Conservation (phyloP, 176 grass and related monocot species). For the Zoysia pacifica region DNA sequence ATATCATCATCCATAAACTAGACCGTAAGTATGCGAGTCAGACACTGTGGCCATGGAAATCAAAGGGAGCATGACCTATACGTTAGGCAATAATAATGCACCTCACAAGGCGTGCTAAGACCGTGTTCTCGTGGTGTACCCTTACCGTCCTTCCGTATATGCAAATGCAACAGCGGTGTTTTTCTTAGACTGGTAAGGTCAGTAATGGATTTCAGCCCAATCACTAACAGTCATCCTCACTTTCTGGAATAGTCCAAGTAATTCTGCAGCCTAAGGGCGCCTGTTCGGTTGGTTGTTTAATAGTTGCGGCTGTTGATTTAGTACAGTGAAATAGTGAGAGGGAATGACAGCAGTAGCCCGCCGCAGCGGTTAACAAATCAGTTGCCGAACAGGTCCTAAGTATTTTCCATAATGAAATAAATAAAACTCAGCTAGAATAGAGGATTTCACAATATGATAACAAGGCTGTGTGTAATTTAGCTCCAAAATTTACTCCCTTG, state of each 20-base stretch:
- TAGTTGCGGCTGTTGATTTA: no score
- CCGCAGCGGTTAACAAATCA: no score
- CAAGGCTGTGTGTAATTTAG: neutral
- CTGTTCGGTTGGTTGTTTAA: no score
- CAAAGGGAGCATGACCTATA: slow-evolving; percentile 22
- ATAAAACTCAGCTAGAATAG: neutral
- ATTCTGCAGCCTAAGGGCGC: neutral
- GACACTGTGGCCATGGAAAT: slow-evolving; percentile 36
- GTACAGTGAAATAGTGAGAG: no score
- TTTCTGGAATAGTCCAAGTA: neutral
- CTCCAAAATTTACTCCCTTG: neutral
- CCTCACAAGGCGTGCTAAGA: slow-evolving; percentile 31
- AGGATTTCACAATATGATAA: neutral
- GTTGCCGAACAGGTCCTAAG: no score
- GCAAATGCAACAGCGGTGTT: neutral
- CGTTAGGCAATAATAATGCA: slow-evolving; percentile 24
- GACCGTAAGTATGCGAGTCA: slow-evolving; percentile 7
- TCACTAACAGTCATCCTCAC: neutral
- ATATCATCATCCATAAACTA: slow-evolving; percentile 5
- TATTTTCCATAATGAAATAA: neutral
- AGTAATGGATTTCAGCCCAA: neutral
- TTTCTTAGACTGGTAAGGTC: neutral
- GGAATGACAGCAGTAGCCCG: no score
- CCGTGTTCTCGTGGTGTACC: slow-evolving; percentile 1
- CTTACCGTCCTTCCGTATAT: slow-evolving; percentile 27